Conservation (phyloP, 495 filamentous ascomycete species). For the Rostrohypoxylon terebratum region DNA sequence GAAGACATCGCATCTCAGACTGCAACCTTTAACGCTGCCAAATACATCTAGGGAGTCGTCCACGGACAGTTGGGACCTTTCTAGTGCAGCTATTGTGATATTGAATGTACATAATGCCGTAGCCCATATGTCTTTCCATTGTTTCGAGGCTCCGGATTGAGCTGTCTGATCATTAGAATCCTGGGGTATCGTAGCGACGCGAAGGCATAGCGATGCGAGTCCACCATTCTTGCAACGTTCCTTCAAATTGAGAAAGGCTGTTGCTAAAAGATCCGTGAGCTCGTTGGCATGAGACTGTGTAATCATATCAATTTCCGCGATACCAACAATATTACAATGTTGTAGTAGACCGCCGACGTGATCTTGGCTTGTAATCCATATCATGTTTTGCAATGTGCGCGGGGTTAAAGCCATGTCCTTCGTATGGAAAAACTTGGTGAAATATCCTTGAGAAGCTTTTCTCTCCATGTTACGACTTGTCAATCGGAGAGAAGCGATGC, state of each 20-base stretch:
- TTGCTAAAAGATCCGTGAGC: not conserved
- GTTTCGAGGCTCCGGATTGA: not conserved
- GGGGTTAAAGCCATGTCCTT: not conserved
- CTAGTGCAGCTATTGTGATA: not conserved
- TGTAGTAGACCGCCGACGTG: not conserved
- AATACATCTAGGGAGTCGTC: not conserved
- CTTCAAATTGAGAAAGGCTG: not conserved
- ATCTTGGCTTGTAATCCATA: not conserved
- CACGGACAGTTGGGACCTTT: not conserved
- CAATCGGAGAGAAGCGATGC: not conserved
- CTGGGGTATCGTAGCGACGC: not conserved
- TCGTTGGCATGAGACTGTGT: not conserved
- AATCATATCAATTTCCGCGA: not conserved
- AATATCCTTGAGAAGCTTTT: not conserved
- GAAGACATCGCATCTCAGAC: not conserved
- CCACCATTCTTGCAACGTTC: not conserved
- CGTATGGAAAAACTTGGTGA: not conserved
- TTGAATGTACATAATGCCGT: not conserved
- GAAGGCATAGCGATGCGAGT: not conserved
- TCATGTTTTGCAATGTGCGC: not conserved
- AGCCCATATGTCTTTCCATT: not conserved
- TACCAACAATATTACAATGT: slow-evolving; percentile 1
- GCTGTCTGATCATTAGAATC: not conserved
- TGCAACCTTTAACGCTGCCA: not conserved
- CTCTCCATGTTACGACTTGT: not conserved